Conservation (phyloP, 208 protist species). For the Crithidia brevicula region DNA sequence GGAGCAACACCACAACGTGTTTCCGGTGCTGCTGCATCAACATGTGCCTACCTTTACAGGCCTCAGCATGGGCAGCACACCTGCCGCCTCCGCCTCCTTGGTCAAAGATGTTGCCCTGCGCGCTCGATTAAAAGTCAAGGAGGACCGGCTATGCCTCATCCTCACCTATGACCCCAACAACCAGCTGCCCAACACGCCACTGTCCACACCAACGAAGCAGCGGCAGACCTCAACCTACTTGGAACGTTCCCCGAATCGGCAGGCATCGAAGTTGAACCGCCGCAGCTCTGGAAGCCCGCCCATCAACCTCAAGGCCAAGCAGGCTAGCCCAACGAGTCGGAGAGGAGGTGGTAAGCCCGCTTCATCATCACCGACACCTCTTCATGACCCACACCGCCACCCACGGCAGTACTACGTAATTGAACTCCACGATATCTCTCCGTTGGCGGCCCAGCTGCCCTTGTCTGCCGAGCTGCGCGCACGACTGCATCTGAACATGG, state of each 20-base stretch:
- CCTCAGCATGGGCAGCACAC: neutral
- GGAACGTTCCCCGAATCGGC: neutral
- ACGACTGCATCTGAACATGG: conserved; percentile 26
- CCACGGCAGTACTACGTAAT: conserved; percentile 15
- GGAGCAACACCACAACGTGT: neutral
- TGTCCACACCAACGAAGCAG: neutral
- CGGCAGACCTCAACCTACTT: neutral
- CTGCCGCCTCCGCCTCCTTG: neutral
- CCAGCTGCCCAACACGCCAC: neutral
- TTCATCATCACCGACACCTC: neutral
- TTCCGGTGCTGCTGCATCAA: conserved; percentile 9
- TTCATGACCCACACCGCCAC: neutral
- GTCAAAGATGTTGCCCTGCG: conserved; percentile 1
- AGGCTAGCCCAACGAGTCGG: neutral
- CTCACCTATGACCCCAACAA: conserved; percentile 8
- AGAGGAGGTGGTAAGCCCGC: neutral
- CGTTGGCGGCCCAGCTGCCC: conserved; percentile 28
- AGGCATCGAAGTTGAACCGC: neutral
- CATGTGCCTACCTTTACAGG: neutral
- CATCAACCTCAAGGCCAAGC: neutral
- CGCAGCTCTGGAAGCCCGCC: neutral
- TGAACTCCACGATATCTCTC: conserved; percentile 17
- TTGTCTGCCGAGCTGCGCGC: conserved; percentile 38
- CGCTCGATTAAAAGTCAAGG: neutral
- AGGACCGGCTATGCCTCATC: conserved; percentile 3